These are phyloP conservation scores for Penicillium sp. DNA, from an alignment of 2,329 filamentous ascomycete genomes.

Conservation along the genomic window DNA sequence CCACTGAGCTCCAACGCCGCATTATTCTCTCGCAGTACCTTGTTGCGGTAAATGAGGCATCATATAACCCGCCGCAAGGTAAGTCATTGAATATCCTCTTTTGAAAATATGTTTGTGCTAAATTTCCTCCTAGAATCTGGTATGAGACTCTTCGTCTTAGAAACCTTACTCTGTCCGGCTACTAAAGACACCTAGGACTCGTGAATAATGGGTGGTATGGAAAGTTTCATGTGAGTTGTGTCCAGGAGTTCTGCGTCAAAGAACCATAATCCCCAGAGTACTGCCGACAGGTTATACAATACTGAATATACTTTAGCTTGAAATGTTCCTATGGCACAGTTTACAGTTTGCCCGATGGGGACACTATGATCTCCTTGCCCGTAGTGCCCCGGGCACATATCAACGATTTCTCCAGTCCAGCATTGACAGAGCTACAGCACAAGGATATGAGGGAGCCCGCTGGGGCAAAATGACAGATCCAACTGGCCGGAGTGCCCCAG, in stretches of 20 bases:
- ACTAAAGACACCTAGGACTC: background rate
- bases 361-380: conserved; percentile 5
- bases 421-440: conserved; percentile 34
- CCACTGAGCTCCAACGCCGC: conserved; percentile 54
- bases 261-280: too few species aligned
- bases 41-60: conserved; percentile 47
- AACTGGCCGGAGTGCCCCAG: conserved; percentile 56
- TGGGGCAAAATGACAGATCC: conserved; percentile 61
- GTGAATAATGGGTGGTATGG: conserved; percentile 14
- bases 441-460: conserved; percentile 47
- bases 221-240: conserved; percentile 7
- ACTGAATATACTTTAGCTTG: background rate
- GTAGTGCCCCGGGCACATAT: conserved; percentile 39
- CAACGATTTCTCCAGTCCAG: conserved; percentile 45
- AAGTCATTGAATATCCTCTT: background rate
- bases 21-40: conserved; percentile 57
- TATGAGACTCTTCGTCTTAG: background rate
- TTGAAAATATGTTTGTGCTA: background rate
- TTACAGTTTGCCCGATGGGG: conserved; percentile 10
- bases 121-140: background rate
- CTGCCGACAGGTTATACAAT: too few species aligned
- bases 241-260: too few species aligned
- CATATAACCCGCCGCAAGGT: conserved; percentile 7
- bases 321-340: conserved; percentile 9
- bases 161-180: background rate